A percentile compares a stretch with the other conserved stretches of the same genome.
Conservation (phyloP, 1,284 basidiomycete species). For the Pseudozyma sp. region DNA sequence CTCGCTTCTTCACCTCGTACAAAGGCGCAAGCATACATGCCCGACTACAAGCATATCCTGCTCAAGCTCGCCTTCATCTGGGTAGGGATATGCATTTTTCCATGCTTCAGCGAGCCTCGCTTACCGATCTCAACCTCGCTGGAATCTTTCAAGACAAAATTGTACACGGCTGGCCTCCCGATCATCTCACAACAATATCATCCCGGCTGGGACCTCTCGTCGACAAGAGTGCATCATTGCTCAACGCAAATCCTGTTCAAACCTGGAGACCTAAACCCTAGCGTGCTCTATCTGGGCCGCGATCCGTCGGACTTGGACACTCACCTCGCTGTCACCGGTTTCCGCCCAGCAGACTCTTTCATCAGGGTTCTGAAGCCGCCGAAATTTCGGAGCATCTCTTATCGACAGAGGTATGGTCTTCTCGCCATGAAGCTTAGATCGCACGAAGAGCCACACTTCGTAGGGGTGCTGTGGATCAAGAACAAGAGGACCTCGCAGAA, state of each 20-base stretch:
- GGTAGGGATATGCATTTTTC: too few relatives aligned
- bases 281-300: background rate
- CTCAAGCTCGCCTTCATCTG: too few relatives aligned
- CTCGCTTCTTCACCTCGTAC: too few relatives aligned
- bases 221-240: background rate
- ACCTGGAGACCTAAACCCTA: constrained; percentile 3
- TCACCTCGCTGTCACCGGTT: constrained; percentile 5
- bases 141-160: background rate
- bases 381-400: background rate
- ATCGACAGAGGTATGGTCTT: background rate
- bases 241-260: constrained; percentile 1
- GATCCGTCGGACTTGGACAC: background rate
- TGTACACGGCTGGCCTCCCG: background rate
- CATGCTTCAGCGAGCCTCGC: too few relatives aligned
- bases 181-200: background rate
- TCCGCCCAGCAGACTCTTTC: background rate
- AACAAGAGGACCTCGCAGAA: background rate
- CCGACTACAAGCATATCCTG: too few relatives aligned
- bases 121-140: background rate
- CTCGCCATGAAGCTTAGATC: constrained; percentile 9
- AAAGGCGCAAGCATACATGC: too few relatives aligned
- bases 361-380: background rate
- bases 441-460: constrained; percentile 11
- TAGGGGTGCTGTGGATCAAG: constrained; percentile 11
- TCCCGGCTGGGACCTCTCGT: background rate